A percentile compares a stretch with the other conserved stretches of the same genome.
These are phyloP conservation scores for Syzygium grande DNA, from an alignment of 345 rosid genomes.

Conservation along the genomic window DNA sequence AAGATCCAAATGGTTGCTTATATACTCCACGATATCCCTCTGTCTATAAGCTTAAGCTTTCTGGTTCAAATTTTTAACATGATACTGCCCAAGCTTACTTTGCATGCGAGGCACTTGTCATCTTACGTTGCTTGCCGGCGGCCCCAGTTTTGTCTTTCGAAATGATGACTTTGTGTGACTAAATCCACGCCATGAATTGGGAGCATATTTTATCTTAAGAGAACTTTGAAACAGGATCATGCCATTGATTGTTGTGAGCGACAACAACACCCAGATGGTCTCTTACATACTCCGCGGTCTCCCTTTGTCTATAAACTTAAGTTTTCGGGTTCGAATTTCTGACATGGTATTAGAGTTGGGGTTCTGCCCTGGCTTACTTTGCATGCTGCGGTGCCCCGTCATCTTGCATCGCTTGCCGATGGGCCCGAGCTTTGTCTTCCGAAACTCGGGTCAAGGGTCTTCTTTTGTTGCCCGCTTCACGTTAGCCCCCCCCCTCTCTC, in stretches of 20 bases:
- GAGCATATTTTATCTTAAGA: too few relatives aligned
- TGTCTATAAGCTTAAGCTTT: not conserved
- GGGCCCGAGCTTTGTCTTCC: not conserved
- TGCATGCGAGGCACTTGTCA: not conserved
- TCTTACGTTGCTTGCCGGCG: not conserved
- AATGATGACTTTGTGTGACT: not conserved
- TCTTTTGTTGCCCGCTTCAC: not conserved
- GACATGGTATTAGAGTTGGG: not conserved
- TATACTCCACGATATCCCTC: not conserved
- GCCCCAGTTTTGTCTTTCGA: not conserved
- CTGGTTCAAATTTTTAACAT: not conserved
- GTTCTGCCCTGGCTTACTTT: not conserved
- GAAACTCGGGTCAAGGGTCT: not conserved
- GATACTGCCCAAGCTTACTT: not conserved
- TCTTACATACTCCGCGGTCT: not conserved
- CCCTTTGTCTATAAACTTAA: not conserved
- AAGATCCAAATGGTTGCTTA: not conserved
- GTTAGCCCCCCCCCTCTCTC: not conserved
- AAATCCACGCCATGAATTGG: too few relatives aligned
- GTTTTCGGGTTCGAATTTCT: not conserved
- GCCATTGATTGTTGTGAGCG: too few relatives aligned
- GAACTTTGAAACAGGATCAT: too few relatives aligned
- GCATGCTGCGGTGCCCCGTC: not conserved
- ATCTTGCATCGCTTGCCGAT: not conserved
- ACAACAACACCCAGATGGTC: too few relatives aligned